phyloP scores from a whole-genome alignment of 2,329 filamentous ascomycete genomes.

The Fusarium pseudograminearum region DNA sequence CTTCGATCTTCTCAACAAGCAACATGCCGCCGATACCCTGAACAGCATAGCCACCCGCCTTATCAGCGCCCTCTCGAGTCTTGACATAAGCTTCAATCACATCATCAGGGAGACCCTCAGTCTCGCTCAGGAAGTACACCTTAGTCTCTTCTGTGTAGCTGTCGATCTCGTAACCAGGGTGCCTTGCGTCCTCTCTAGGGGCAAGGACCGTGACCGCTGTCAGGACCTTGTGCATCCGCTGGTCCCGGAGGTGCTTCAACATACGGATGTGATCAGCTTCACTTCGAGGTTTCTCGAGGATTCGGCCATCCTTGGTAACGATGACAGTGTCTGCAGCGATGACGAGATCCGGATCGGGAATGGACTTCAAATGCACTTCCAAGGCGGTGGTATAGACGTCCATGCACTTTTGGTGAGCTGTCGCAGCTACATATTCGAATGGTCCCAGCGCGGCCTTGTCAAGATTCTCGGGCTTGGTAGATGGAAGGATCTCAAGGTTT shows the following conservation, averaged over 20 bases:
- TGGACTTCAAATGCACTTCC: slow-evolving; percentile 57
- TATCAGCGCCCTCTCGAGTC: slow-evolving; percentile 93
- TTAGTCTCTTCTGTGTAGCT: slow-evolving; percentile 88
- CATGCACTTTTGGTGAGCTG: slow-evolving; percentile 84
- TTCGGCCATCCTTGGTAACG: slow-evolving; percentile 77
- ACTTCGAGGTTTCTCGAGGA: slow-evolving; percentile 90
- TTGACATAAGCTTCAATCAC: slow-evolving; percentile 82
- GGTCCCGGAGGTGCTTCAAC: slow-evolving; percentile 84
- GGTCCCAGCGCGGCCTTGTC: slow-evolving; percentile 79
- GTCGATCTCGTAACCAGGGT: slow-evolving; percentile 88
- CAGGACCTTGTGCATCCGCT: slow-evolving; percentile 81
- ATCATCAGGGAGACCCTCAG: slow-evolving; percentile 75
- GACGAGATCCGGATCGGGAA: slow-evolving; percentile 81
- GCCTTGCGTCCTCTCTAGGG: slow-evolving; percentile 80
- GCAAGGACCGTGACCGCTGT: slow-evolving; percentile 88
- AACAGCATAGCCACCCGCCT: slow-evolving; percentile 95
- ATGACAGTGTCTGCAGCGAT: slow-evolving; percentile 94
- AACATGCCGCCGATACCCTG: slow-evolving; percentile 90
- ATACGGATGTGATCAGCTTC: slow-evolving; percentile 86
- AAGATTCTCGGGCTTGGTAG: slow-evolving; percentile 85
- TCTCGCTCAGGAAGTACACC: slow-evolving; percentile 82
- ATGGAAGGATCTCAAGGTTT: slow-evolving; percentile 87
- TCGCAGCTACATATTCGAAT: slow-evolving; percentile 91
- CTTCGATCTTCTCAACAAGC: slow-evolving; percentile 89
- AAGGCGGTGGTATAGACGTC: slow-evolving; percentile 71